These are phyloP conservation scores for Chrysopogon serrulatus DNA, from an alignment of 176 grass and related monocot genomes.

Conservation along the genomic window DNA sequence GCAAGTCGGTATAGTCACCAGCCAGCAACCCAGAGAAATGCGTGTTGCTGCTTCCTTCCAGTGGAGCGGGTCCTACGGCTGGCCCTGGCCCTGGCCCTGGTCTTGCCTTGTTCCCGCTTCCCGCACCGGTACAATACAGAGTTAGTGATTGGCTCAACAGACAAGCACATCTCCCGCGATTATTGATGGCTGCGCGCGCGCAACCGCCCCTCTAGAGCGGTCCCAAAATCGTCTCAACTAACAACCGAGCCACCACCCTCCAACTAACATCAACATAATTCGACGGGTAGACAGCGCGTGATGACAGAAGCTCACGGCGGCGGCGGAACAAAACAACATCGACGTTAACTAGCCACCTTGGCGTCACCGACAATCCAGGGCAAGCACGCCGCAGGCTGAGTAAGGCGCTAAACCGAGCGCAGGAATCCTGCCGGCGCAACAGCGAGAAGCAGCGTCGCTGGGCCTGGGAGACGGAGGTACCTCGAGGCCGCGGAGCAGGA, in stretches of 20 bases:
- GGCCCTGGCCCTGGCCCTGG: neutral
- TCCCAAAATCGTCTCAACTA: slow-evolving; percentile 21
- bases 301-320: neutral
- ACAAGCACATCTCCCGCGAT: slow-evolving; percentile 40
- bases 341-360: neutral
- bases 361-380: neutral
- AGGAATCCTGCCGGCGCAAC: neutral
- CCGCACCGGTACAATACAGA: neutral
- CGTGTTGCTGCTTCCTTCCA: neutral
- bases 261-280: neutral
- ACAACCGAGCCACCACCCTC: neutral
- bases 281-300: neutral
- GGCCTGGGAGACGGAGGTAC: neutral
- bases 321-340: neutral
- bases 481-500: neutral
- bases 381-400: neutral
- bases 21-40: neutral
- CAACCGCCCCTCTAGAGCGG: slow-evolving; percentile 23
- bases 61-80: slow-evolving; percentile 4
- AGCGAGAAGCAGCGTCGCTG: neutral
- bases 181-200: slow-evolving; percentile 27
- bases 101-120: neutral
- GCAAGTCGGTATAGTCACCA: neutral
- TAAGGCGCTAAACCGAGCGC: neutral
- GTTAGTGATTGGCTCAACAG: slow-evolving; percentile 24